A percentile compares a stretch with the other conserved stretches of the same genome.
phyloP scores from a whole-genome alignment of 2,329 filamentous ascomycete genomes.

The Aspergillus awamori region DNA sequence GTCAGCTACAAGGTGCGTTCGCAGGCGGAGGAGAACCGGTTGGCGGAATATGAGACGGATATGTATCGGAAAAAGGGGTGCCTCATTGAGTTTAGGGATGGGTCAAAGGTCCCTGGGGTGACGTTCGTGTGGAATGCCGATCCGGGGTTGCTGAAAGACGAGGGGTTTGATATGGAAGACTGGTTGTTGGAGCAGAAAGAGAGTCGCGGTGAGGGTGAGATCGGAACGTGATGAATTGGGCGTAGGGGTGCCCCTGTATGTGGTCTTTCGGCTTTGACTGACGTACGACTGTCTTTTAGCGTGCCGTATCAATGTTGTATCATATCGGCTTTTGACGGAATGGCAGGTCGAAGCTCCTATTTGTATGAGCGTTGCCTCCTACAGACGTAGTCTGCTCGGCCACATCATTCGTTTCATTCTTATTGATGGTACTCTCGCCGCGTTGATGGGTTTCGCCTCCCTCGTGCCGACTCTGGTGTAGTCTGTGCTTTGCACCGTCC shows the following conservation, averaged over 20 bases:
- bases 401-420: not conserved
- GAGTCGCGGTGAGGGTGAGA: not conserved
- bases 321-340: not conserved
- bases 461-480: not conserved
- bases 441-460: not conserved
- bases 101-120: not conserved
- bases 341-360: not conserved
- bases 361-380: not conserved
- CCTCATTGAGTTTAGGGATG: not conserved
- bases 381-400: too few relatives aligned
- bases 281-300: too few relatives aligned
- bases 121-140: not conserved
- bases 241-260: not conserved
- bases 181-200: not conserved
- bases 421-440: not conserved
- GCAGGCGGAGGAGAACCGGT: not conserved
- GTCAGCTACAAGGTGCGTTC: not conserved
- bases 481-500: constrained; percentile 11
- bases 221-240: not conserved
- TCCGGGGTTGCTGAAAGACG: not conserved
- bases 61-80: not conserved
- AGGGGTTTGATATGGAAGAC: not conserved
- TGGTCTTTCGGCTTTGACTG: too few relatives aligned
- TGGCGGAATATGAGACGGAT: not conserved
- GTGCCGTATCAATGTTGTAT: not conserved